Evolutionary conservation across 2,329 filamentous ascomycete species (phyloP).

Genomic region (Emergomyces pasteurianus): DNA sequence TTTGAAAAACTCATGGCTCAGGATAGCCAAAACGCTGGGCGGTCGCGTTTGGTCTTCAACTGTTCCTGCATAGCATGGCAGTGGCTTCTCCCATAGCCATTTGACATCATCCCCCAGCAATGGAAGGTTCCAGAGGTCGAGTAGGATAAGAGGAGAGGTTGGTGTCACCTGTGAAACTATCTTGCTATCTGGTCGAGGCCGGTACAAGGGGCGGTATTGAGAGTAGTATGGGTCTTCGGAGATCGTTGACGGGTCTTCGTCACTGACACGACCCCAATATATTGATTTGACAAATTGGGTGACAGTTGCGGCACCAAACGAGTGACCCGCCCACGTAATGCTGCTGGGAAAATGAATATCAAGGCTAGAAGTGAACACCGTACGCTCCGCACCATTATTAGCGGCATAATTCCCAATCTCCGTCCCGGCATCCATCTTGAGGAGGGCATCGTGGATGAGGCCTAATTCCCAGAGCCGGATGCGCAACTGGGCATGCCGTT

Average conservation of each 20-base stretch:
- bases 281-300: constrained; percentile 69
- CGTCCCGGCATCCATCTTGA: constrained; percentile 51
- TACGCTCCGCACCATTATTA: constrained; percentile 28
- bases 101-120: constrained; percentile 50
- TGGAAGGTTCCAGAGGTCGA: constrained; percentile 74
- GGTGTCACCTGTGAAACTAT: constrained; percentile 57
- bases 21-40: constrained; percentile 53
- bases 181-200: constrained; percentile 42
- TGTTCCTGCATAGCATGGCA: constrained; percentile 50
- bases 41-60: constrained; percentile 38
- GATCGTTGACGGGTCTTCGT: constrained; percentile 20
- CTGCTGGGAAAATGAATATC: constrained; percentile 59
- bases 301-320: constrained; percentile 63
- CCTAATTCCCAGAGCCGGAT: constrained; percentile 71
- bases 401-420: constrained; percentile 14
- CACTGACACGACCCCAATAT: constrained; percentile 49
- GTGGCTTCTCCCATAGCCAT: constrained; percentile 57
- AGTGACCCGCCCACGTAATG: constrained; percentile 67
- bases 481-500: constrained; percentile 58
- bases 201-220: constrained; percentile 49
- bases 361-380: constrained; percentile 45
- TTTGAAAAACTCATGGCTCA: constrained; percentile 66
- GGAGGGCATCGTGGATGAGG: constrained; percentile 54
- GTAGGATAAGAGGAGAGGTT: constrained; percentile 52
- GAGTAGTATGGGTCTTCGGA: constrained; percentile 9